Base-by-base conservation (phyloP, 1,284 basidiomycete species). In the Athelia sp. region DNA sequence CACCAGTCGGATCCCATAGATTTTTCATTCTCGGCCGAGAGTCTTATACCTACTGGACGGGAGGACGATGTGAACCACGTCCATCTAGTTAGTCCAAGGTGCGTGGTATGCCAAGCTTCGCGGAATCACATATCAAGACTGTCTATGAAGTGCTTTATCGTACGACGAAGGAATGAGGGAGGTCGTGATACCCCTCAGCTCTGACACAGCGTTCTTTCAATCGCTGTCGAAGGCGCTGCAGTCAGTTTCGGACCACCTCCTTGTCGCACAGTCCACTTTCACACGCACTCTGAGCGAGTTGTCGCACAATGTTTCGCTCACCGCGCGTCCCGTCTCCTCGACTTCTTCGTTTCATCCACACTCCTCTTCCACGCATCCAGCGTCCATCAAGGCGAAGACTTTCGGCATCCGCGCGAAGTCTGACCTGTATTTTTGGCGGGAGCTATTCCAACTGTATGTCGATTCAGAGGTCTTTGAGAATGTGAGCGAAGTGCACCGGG, bases 381-480 rank as follows among this genome's bases (percentile, higher is more conserved):
- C 54, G 29, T 47, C 62, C 53, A 47, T 54, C 43, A 3, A 14
- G 45, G 9, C 48, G 26, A 4, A 48, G 53, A 14, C 56, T 34
- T 26, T 57, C 24, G 23, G 29, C 45, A 52, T 49, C 36, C 36
- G 55, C 49, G 50, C 60, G 9, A 75, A 76, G 57, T 74, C 76
- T 19, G 95, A 98, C 60, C 68, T 98, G n/a, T 94, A 93, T 61
- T 80, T 83, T 2, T 98, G 95, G 95, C 74, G 95, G 26, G 85
- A 93, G 66, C 88, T 98, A 29, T 97, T 98, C 61, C 80, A 84
- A 45, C 69, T 96, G 2, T 98, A 96, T 70, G 74, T 91, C 47
- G 93, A 98, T 57, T 71, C 82, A 1, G 87, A 96, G 60, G 84
- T 98, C 4, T 98, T 97, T 58, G 93, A 96, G 64, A 82, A 80